Conservation (phyloP, 306 rosid genomes). For the Astragalus glycyphyllos region DNA sequence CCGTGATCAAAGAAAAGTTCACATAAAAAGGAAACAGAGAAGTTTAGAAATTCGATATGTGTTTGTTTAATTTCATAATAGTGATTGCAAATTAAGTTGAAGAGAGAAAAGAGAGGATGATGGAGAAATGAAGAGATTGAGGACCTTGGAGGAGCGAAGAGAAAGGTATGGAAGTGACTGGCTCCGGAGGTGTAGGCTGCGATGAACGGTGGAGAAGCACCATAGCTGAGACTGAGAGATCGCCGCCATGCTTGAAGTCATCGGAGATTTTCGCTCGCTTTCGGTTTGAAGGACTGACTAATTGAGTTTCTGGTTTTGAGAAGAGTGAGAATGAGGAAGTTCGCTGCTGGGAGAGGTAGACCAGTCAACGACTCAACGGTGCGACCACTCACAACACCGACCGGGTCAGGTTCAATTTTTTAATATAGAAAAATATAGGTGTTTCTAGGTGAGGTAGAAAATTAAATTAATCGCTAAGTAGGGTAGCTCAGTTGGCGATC, state of each 20-base stretch:
- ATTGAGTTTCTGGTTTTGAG: background rate
- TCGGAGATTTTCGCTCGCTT: background rate
- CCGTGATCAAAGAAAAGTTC: constrained; percentile 7
- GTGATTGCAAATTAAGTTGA: background rate
- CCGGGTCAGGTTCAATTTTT: too few relatives aligned
- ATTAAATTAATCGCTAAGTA: too few relatives aligned
- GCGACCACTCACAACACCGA: too few relatives aligned
- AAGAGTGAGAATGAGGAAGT: background rate
- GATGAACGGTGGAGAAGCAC: constrained; percentile 61
- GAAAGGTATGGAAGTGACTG: constrained; percentile 45
- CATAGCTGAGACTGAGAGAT: constrained; percentile 56
- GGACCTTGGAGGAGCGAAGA: constrained; percentile 59
- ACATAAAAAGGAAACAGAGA: background rate
- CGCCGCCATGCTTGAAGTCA: constrained; percentile 46
- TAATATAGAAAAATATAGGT: too few relatives aligned
- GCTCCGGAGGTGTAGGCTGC: constrained; percentile 45
- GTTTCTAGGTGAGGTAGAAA: too few relatives aligned
- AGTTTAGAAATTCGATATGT: background rate
- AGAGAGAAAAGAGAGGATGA: background rate
- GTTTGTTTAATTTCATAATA: background rate
- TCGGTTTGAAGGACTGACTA: background rate
- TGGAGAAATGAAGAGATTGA: background rate
- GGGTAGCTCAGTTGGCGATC: too few relatives aligned
- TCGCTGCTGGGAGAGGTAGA: background rate
- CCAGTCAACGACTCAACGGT: background rate